These are phyloP conservation scores for Nicotiana attenuata DNA, from an alignment of 257 asterid species.

Conservation along the genomic window DNA sequence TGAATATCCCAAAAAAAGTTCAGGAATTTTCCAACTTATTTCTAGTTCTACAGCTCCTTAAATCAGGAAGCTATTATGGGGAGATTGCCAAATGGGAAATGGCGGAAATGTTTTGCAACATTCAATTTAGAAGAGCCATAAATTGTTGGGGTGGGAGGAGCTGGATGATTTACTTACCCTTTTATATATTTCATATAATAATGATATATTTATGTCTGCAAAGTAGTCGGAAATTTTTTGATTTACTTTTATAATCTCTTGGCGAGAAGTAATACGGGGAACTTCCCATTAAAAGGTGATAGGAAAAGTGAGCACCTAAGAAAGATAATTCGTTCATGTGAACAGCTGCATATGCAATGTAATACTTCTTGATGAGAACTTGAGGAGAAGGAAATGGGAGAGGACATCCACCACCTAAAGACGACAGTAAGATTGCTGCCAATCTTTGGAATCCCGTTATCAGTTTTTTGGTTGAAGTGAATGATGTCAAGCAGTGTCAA, in stretches of 20 bases:
- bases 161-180: background rate
- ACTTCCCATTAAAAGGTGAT: background rate
- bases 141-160: background rate
- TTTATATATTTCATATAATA: background rate
- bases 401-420: background rate
- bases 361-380: background rate
- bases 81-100: background rate
- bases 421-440: background rate
- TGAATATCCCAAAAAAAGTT: too few relatives aligned
- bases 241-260: background rate
- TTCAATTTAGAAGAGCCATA: background rate
- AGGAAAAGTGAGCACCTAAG: background rate
- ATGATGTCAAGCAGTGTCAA: background rate
- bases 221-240: background rate
- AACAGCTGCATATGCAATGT: background rate
- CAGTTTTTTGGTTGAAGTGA: background rate
- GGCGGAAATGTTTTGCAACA: background rate
- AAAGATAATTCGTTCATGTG: background rate
- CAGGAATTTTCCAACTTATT: background rate
- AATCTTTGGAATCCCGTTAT: background rate
- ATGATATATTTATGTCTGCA: background rate
- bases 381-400: background rate
- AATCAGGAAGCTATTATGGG: background rate
- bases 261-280: background rate
- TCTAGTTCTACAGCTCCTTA: conserved; percentile 1